A percentile compares a stretch with the other conserved stretches of the same genome.
phyloP scores from a whole-genome alignment of 768 basidiomycete species.

The Mycena alexandri region DNA sequence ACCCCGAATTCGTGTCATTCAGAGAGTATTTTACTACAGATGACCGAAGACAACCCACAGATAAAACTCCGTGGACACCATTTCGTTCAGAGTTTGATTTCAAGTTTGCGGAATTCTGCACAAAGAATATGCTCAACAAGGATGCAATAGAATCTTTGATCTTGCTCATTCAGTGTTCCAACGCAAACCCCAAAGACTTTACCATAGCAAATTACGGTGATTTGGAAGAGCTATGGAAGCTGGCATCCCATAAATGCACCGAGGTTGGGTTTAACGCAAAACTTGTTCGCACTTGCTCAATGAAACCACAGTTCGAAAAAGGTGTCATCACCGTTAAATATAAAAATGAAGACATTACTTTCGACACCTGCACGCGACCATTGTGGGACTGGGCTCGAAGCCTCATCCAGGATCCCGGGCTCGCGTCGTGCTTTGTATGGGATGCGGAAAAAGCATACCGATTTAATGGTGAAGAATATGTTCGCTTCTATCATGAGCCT shows the following conservation, averaged over 20 bases:
- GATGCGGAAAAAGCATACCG: conserved; percentile 47
- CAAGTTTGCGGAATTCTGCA: conserved; percentile 18
- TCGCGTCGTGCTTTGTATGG: conserved; percentile 44
- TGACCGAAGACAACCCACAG: background rate
- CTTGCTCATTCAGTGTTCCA: conserved; percentile 7
- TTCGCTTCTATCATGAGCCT: conserved; percentile 50
- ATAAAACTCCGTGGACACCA: conserved; percentile 10
- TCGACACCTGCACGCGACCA: conserved; percentile 36
- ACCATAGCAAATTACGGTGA: conserved; percentile 2
- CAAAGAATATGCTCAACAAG: conserved; percentile 3
- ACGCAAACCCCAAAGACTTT: background rate
- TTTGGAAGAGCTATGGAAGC: conserved; percentile 11
- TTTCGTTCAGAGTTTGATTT: conserved; percentile 18
- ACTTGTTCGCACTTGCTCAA: background rate
- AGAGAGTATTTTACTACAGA: background rate
- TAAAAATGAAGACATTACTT: conserved; percentile 26
- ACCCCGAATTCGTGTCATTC: background rate
- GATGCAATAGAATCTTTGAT: background rate
- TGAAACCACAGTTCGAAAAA: background rate
- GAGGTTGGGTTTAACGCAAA: background rate
- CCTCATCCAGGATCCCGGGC: conserved; percentile 38
- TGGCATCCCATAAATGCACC: conserved; percentile 23
- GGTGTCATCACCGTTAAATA: conserved; percentile 36
- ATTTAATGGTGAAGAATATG: conserved; percentile 42
- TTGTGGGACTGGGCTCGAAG: conserved; percentile 46